phyloP scores from a whole-genome alignment of 2,329 filamentous ascomycete species.

The Aspergillus glaucus region DNA sequence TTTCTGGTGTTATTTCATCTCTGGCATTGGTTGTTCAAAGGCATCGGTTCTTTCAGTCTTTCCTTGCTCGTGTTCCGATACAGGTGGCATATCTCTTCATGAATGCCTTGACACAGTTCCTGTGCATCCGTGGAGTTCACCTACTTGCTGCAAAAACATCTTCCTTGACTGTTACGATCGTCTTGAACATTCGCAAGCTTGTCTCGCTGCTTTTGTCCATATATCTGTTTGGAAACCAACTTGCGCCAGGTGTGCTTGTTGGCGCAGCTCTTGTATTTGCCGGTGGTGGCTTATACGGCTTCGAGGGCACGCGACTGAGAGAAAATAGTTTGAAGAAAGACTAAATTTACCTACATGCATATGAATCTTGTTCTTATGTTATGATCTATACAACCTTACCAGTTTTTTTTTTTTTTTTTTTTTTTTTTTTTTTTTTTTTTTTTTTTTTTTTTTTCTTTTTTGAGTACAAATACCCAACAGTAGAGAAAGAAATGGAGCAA shows the following conservation, averaged over 20 bases:
- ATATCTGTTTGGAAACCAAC: slow-evolving; percentile 82
- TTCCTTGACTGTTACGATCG: slow-evolving; percentile 91
- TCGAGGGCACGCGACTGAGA: slow-evolving; percentile 50
- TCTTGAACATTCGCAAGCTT: slow-evolving; percentile 90
- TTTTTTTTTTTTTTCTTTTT: background rate
- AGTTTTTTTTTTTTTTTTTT: background rate
- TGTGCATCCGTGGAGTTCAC: slow-evolving; percentile 94
- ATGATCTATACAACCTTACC: background rate
- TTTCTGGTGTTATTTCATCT: slow-evolving; percentile 7
- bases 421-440: background rate
- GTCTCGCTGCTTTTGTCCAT: slow-evolving; percentile 88
- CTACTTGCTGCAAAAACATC: slow-evolving; percentile 82
- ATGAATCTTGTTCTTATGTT: slow-evolving; percentile 5
- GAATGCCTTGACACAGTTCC: slow-evolving; percentile 77
- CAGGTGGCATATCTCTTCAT: slow-evolving; percentile 36
- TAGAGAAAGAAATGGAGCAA: slow-evolving; percentile 4
- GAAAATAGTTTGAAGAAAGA: slow-evolving; percentile 16
- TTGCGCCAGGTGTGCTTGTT: slow-evolving; percentile 68
- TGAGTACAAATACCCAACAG: slow-evolving; percentile 1
- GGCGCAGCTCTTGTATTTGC: slow-evolving; percentile 84
- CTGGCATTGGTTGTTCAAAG: slow-evolving; percentile 9
- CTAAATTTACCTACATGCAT: slow-evolving; percentile 13
- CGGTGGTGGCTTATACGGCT: slow-evolving; percentile 83
- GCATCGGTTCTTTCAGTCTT: slow-evolving; percentile 14
- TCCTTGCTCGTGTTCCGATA: slow-evolving; percentile 25